Evolutionary conservation across 2,329 filamentous ascomycete genomes (phyloP).

Genomic region (Scopulariopsis brevicaulis): DNA sequence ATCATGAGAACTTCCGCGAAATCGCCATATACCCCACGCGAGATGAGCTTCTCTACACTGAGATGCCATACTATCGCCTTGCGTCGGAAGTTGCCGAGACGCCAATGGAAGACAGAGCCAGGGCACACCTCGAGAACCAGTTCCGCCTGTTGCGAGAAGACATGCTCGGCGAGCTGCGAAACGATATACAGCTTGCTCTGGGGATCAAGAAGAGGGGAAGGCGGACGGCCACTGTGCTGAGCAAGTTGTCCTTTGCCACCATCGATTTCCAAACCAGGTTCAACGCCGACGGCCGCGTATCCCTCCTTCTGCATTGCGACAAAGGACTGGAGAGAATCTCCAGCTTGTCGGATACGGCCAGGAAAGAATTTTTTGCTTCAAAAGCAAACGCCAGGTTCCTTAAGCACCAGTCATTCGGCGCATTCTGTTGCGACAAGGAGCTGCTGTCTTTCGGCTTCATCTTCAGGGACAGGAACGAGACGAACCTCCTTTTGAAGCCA

Average conservation of each 20-base stretch:
- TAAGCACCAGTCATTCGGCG: slow-evolving; percentile 50
- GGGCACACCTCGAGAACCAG: slow-evolving; percentile 54
- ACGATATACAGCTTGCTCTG: slow-evolving; percentile 33
- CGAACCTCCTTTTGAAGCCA: slow-evolving; percentile 26
- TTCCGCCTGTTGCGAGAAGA: slow-evolving; percentile 63
- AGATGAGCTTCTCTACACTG: slow-evolving; percentile 47
- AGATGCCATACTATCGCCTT: slow-evolving; percentile 41
- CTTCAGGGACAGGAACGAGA: slow-evolving; percentile 39
- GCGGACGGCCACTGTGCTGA: slow-evolving; percentile 24
- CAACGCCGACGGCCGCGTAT: slow-evolving; percentile 2
- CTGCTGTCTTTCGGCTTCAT: slow-evolving; percentile 51
- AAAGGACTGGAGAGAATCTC: slow-evolving; percentile 33
- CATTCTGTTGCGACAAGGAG: slow-evolving; percentile 35
- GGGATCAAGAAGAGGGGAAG: slow-evolving; percentile 1
- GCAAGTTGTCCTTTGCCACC: slow-evolving; percentile 21
- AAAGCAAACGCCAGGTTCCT: slow-evolving; percentile 35
- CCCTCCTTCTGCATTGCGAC: slow-evolving; percentile 18
- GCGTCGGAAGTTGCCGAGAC: slow-evolving; percentile 25
- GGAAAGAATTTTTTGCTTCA: slow-evolving; percentile 28
- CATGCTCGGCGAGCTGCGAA: slow-evolving; percentile 53
- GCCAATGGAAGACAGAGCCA: slow-evolving; percentile 21
- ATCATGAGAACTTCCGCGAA: slow-evolving; percentile 46
- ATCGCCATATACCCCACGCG: slow-evolving; percentile 55
- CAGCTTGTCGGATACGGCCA: slow-evolving; percentile 13
- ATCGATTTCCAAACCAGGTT: slow-evolving; percentile 22